phyloP scores from a whole-genome alignment of 2,329 filamentous ascomycete species.

The Penicillium sp. region DNA sequence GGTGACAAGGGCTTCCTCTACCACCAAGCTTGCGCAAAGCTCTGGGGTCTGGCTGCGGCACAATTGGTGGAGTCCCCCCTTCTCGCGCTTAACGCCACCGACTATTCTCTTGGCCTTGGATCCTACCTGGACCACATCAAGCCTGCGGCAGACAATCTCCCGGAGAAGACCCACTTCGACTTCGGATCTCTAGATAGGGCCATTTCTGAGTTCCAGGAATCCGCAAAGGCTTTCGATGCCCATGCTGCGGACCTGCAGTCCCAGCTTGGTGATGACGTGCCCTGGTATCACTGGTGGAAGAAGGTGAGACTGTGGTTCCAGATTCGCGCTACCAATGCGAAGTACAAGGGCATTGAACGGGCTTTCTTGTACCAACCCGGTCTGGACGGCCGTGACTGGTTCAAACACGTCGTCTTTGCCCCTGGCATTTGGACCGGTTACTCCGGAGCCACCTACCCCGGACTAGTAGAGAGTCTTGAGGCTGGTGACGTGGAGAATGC shows the following conservation, averaged over 20 bases:
- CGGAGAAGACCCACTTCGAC: constrained; percentile 24
- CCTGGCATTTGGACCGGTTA: constrained; percentile 89
- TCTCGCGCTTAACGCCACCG: constrained; percentile 55
- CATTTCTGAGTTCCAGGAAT: constrained; percentile 43
- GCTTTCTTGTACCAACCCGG: constrained; percentile 68
- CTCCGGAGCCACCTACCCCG: constrained; percentile 60
- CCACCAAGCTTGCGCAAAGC: constrained; percentile 55
- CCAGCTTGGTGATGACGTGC: constrained; percentile 49
- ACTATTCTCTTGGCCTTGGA: constrained; percentile 53
- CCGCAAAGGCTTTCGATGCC: constrained; percentile 45
- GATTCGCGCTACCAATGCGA: constrained; percentile 61
- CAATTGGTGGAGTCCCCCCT: constrained; percentile 55
- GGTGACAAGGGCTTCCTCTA: constrained; percentile 58
- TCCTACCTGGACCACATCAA: constrained; percentile 34
- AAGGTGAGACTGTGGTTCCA: constrained; percentile 56
- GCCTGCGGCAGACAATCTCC: constrained; percentile 22
- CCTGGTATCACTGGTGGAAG: constrained; percentile 70
- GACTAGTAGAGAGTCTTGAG: constrained; percentile 55
- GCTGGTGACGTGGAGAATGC: constrained; percentile 41
- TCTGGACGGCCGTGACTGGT: constrained; percentile 73
- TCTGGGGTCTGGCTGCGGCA: constrained; percentile 55
- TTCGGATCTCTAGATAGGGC: constrained; percentile 44
- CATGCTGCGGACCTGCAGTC: constrained; percentile 40
- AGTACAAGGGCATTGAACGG: constrained; percentile 77
- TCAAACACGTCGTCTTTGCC: constrained; percentile 90